phyloP scores from a whole-genome alignment of 768 basidiomycete genomes.

The Boletus sensibilis region DNA sequence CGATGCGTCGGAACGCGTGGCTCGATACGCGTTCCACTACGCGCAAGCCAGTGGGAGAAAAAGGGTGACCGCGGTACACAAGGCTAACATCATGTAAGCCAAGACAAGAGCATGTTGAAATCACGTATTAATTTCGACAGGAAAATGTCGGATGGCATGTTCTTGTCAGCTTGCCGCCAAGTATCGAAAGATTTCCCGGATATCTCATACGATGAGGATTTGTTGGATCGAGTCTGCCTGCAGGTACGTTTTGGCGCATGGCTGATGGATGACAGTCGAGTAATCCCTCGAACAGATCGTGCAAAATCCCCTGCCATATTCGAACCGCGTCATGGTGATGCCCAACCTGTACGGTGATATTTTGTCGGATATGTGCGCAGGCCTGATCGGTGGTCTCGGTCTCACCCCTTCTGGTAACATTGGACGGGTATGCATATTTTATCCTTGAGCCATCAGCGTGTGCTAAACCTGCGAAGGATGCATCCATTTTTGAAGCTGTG shows the following conservation, averaged over 20 bases:
- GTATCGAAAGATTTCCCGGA: constrained; percentile 95
- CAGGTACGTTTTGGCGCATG: constrained; percentile 49
- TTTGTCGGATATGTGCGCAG: constrained; percentile 97
- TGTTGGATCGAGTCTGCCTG: constrained; percentile 94
- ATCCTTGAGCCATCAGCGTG: constrained; percentile 2
- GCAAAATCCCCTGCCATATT: constrained; percentile 89
- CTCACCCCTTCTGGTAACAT: constrained; percentile 98
- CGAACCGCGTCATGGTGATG: constrained; percentile 99
- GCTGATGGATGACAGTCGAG: background rate
- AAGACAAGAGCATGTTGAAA: background rate
- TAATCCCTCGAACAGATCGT: constrained; percentile 59
- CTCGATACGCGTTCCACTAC: constrained; percentile 97
- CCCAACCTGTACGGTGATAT: constrained; percentile 97
- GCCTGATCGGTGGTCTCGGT: constrained; percentile 96
- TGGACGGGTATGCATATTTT: constrained; percentile 63
- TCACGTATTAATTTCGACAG: constrained; percentile 41
- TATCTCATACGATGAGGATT: constrained; percentile 92
- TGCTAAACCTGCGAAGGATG: constrained; percentile 59
- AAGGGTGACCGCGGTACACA: constrained; percentile 97
- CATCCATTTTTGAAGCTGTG: constrained; percentile 99
- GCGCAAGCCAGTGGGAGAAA: constrained; percentile 85
- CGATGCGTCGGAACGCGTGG: constrained; percentile 98
- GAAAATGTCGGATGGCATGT: constrained; percentile 99
- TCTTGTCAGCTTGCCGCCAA: constrained; percentile 94
- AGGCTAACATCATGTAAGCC: constrained; percentile 96